phyloP scores from a whole-genome alignment of 108 stramenopile species.

The Pseudonitzschia pungens region DNA sequence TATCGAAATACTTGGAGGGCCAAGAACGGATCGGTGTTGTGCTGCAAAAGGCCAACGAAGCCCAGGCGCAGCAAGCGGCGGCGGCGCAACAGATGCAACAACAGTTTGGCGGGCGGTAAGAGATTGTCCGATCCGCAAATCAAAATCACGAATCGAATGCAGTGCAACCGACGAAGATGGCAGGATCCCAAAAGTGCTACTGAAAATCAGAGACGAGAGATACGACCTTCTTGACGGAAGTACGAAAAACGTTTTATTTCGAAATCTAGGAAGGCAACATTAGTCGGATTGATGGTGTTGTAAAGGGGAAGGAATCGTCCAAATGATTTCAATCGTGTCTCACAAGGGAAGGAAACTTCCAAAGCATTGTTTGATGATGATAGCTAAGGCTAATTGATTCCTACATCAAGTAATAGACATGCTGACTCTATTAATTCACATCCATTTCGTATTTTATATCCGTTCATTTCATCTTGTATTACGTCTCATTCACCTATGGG shows the following conservation, averaged over 20 bases:
- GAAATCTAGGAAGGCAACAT: neutral
- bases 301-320: neutral
- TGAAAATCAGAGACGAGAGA: neutral
- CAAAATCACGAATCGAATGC: neutral
- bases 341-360: neutral
- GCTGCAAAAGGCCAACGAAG: constrained; percentile 86
- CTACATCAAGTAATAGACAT: neutral
- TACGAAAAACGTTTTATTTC: neutral
- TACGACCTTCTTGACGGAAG: neutral
- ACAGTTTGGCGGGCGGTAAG: constrained; percentile 52
- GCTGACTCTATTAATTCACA: no score
- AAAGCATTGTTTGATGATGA: neutral
- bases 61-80: constrained; percentile 69
- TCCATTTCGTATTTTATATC: no score
- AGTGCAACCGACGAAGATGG: no score
- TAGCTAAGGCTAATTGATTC: neutral
- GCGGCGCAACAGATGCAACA: constrained; percentile 70
- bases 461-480: no score
- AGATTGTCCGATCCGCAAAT: neutral
- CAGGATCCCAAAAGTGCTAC: neutral
- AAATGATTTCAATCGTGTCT: neutral
- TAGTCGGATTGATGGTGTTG: neutral
- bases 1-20: constrained; percentile 91
- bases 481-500: no score
- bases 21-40: constrained; percentile 88